These are phyloP conservation scores for Saksenaea vasiformis DNA, from an alignment of 371 early-diverging fungal genomes.

Conservation along the genomic window DNA sequence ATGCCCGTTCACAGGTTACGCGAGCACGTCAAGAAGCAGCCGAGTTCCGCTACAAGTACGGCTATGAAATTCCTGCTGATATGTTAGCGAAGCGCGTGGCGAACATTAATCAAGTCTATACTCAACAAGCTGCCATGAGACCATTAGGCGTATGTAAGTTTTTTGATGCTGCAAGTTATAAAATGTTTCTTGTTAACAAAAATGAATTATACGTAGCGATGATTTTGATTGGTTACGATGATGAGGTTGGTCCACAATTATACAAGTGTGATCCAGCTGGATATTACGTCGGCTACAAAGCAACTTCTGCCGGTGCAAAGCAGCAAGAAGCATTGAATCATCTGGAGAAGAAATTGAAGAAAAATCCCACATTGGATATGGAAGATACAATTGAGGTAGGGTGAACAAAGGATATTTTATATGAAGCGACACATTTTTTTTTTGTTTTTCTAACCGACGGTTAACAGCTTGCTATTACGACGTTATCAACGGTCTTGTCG, in stretches of 20 bases:
- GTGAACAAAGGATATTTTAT: too few species aligned
- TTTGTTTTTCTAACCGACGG: too few species aligned
- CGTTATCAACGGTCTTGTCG: constrained; percentile 88
- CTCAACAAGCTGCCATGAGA: constrained; percentile 98
- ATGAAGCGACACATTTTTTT: too few species aligned
- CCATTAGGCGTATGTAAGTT: constrained; percentile 94
- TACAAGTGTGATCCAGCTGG: constrained; percentile 99
- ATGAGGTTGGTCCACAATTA: constrained; percentile 93
- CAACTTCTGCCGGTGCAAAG: constrained; percentile 97
- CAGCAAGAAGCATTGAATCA: constrained; percentile 96
- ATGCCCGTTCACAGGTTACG: constrained; percentile 91
- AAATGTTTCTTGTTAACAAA: too few species aligned
- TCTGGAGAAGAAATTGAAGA: constrained; percentile 97
- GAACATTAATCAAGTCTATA: constrained; percentile 97
- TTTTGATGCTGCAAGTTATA: neutral
- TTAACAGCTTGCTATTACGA: constrained; percentile 88
- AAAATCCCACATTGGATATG: constrained; percentile 72
- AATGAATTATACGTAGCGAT: constrained; percentile 84
- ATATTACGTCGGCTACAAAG: constrained; percentile 95
- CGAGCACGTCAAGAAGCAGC: constrained; percentile 96
- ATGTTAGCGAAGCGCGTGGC: constrained; percentile 97
- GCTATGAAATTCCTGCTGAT: constrained; percentile 96
- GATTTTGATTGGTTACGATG: constrained; percentile 95
- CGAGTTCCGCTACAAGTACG: constrained; percentile 97
- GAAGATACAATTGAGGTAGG: constrained; percentile 93